Conservation (phyloP, 139 green algal species). For the Mesostigma viride region DNA sequence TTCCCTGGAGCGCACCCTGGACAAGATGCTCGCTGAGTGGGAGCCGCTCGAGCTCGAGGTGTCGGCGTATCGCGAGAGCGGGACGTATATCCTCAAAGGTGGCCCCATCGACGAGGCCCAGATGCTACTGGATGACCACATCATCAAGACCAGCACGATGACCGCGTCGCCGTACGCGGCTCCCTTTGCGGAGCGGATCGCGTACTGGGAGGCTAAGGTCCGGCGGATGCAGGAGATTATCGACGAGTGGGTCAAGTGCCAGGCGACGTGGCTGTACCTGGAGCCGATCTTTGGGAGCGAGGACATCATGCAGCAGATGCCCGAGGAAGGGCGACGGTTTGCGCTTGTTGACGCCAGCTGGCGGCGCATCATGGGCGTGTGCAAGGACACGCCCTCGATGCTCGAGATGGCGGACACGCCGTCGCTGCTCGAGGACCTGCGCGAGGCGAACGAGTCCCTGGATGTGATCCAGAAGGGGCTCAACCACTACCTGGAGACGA, state of each 20-base stretch:
- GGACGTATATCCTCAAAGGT: constrained; percentile 44
- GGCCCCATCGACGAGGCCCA: constrained; percentile 61
- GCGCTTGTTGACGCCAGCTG: constrained; percentile 50
- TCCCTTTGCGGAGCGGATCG: constrained; percentile 47
- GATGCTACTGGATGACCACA: constrained; percentile 66
- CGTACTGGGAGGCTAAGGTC: constrained; percentile 49
- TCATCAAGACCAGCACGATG: constrained; percentile 58
- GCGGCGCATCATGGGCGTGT: constrained; percentile 52
- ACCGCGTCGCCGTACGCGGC: constrained; percentile 39
- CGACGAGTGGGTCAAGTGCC: constrained; percentile 40
- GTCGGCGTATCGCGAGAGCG: constrained; percentile 52
- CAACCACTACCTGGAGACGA: constrained; percentile 63
- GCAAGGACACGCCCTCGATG: constrained; percentile 13
- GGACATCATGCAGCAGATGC: constrained; percentile 49
- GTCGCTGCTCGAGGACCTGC: constrained; percentile 54
- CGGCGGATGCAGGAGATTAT: constrained; percentile 44
- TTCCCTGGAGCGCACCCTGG: constrained; percentile 46
- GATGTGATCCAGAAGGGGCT: constrained; percentile 64
- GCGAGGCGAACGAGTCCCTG: constrained; percentile 47
- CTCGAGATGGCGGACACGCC: constrained; percentile 37
- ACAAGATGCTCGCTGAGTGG: constrained; percentile 47
- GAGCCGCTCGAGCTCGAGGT: constrained; percentile 52
- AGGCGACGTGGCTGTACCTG: constrained; percentile 43
- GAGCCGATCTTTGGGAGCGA: constrained; percentile 43
- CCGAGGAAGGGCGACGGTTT: constrained; percentile 34